A percentile compares a stretch with the other conserved stretches of the same genome.
These are phyloP conservation scores for Scedosporium aurantiacum DNA, from an alignment of 2,329 filamentous ascomycete genomes.

Conservation along the genomic window DNA sequence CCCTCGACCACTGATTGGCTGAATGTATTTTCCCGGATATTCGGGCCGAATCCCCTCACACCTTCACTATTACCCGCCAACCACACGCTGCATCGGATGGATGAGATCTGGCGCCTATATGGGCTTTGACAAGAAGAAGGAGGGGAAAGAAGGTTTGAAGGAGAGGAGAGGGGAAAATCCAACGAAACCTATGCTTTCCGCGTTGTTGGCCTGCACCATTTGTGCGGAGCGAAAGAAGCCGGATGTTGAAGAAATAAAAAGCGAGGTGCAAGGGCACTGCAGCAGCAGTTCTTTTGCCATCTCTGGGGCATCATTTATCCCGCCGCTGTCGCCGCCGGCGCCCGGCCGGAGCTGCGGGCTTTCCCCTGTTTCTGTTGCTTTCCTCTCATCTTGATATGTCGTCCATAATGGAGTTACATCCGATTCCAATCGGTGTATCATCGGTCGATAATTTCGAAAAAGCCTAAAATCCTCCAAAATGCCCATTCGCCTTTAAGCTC, in stretches of 20 bases:
- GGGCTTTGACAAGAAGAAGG: neutral
- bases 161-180: neutral
- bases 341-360: neutral
- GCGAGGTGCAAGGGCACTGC: neutral
- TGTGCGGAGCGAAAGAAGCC: neutral
- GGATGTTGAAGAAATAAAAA: neutral
- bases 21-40: neutral
- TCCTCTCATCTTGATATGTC: neutral
- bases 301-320: too few relatives aligned
- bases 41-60: neutral
- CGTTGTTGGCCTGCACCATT: too few relatives aligned
- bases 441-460: neutral
- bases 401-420: neutral
- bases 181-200: neutral
- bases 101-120: neutral
- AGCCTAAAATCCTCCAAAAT: neutral
- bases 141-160: neutral
- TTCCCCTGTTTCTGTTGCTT: neutral
- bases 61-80: neutral
- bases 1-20: neutral
- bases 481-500: neutral
- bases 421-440: neutral
- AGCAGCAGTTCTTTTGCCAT: neutral
- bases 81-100: neutral
- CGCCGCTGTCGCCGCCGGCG: neutral